Evolutionary conservation across 257 asterid genomes (phyloP).

Genomic region (Ilex aquifolium): DNA sequence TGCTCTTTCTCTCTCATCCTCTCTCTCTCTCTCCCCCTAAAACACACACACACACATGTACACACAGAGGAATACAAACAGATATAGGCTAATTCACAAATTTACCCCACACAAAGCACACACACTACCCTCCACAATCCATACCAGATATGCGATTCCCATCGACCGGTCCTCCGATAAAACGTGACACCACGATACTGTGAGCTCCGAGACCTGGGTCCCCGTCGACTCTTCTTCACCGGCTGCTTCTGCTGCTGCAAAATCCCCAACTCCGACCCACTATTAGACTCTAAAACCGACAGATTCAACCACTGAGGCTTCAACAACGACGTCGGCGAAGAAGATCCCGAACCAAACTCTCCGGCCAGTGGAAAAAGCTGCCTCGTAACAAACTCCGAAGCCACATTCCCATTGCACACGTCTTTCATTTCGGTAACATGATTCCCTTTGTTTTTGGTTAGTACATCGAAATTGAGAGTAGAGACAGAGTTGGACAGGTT

Average conservation of each 20-base stretch:
- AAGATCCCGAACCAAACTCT: conserved; percentile 3
- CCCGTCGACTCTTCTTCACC: conserved; percentile 88
- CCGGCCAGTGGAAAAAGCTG: conserved; percentile 55
- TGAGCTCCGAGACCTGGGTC: conserved; percentile 93
- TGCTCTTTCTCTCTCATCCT: too few relatives aligned
- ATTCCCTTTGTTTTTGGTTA: conserved; percentile 14
- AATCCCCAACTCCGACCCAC: conserved; percentile 32
- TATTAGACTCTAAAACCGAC: conserved; percentile 42
- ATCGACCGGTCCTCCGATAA: conserved; percentile 92
- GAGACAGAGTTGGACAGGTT: conserved; percentile 14
- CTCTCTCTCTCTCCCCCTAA: too few relatives aligned
- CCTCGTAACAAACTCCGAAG: conserved; percentile 20
- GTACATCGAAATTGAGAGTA: conserved; percentile 71
- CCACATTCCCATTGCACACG: conserved; percentile 15
- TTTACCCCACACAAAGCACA: too few relatives aligned
- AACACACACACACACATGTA: too few relatives aligned
- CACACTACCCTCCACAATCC: background rate
- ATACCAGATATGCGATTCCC: conserved; percentile 98
- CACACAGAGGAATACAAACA: too few relatives aligned
- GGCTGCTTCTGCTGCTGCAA: conserved; percentile 20
- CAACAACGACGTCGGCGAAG: conserved; percentile 13
- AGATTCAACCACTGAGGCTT: conserved; percentile 52
- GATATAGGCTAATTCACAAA: too few relatives aligned
- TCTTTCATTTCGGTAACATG: conserved; percentile 33
- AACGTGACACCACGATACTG: conserved; percentile 98